A percentile compares a stretch with the other conserved stretches of the same genome.
These are phyloP conservation scores for Syncephalastrum monosporum DNA, from an alignment of 371 early-diverging fungal genomes.

Conservation along the genomic window DNA sequence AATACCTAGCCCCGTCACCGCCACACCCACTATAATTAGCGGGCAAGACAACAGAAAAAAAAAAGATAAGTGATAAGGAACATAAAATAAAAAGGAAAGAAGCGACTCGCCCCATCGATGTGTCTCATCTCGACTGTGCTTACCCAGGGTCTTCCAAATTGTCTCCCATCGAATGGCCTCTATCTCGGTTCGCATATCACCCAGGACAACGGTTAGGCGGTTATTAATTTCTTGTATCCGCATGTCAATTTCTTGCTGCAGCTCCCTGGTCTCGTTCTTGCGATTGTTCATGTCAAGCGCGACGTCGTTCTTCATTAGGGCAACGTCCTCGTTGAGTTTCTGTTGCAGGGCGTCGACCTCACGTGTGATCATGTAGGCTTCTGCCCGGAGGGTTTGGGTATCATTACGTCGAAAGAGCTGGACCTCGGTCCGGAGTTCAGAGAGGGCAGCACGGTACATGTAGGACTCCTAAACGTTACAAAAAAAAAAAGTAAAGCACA, in stretches of 20 bases:
- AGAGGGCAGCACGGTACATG: conserved; percentile 74
- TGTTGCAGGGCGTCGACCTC: conserved; percentile 80
- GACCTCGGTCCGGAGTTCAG: conserved; percentile 86
- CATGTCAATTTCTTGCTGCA: conserved; percentile 79
- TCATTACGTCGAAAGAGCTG: conserved; percentile 86
- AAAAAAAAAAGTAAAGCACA: background rate
- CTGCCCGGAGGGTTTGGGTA: conserved; percentile 73
- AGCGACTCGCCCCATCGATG: background rate
- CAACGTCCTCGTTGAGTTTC: conserved; percentile 71
- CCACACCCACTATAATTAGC: conserved; percentile 29
- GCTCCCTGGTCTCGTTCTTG: conserved; percentile 81
- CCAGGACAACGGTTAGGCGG: conserved; percentile 75
- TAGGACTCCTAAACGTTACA: conserved; percentile 54
- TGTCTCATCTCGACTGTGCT: conserved; percentile 5
- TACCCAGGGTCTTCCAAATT: conserved; percentile 70
- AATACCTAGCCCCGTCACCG: conserved; percentile 32
- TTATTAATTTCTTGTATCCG: conserved; percentile 84
- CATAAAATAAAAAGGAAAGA: too few species aligned
- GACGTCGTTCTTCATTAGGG: conserved; percentile 80
- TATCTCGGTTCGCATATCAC: conserved; percentile 83
- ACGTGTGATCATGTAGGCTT: conserved; percentile 70
- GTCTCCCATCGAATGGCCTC: conserved; percentile 87
- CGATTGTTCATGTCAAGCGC: conserved; percentile 89
- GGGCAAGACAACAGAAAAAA: background rate
- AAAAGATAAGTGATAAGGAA: too few species aligned